Percentiles rank a stretch among this genome's conserved stretches.
phyloP scores from a whole-genome alignment of 371 early-diverging fungal genomes.

The Apophysomyces variabilis region DNA sequence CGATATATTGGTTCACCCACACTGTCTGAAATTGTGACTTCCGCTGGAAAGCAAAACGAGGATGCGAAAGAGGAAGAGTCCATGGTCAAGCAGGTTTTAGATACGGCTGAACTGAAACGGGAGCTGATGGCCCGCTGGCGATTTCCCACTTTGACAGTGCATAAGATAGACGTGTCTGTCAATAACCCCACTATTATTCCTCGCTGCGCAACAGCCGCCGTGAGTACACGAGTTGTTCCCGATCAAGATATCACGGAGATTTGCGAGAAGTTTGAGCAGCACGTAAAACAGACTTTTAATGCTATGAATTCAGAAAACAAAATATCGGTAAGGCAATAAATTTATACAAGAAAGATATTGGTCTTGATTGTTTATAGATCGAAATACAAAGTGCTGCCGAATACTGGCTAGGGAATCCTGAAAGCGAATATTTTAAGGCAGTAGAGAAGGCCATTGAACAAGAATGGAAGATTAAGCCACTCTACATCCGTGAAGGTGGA shows the following conservation, averaged over 20 bases:
- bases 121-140: slow-evolving; percentile 81
- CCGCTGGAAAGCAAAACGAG: slow-evolving; percentile 15
- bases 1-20: slow-evolving; percentile 38
- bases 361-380: slow-evolving; percentile 34
- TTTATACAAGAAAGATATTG: not conserved
- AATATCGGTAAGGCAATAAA: slow-evolving; percentile 41
- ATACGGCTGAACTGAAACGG: slow-evolving; percentile 50
- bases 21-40: slow-evolving; percentile 12
- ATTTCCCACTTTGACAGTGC: slow-evolving; percentile 79
- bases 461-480: slow-evolving; percentile 66
- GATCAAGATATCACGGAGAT: slow-evolving; percentile 75
- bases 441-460: slow-evolving; percentile 70
- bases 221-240: slow-evolving; percentile 86
- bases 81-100: slow-evolving; percentile 22
- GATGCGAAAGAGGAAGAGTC: slow-evolving; percentile 31
- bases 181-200: slow-evolving; percentile 78
- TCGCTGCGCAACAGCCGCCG: slow-evolving; percentile 67
- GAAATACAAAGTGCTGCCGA: slow-evolving; percentile 68
- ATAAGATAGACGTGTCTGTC: slow-evolving; percentile 78
- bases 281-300: slow-evolving; percentile 59
- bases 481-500: slow-evolving; percentile 81
- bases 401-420: slow-evolving; percentile 83
- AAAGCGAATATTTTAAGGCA: slow-evolving; percentile 68
- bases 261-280: slow-evolving; percentile 53
- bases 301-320: slow-evolving; percentile 58